phyloP scores from a whole-genome alignment of 2,329 filamentous ascomycete species.

The Xylaria sp. region DNA sequence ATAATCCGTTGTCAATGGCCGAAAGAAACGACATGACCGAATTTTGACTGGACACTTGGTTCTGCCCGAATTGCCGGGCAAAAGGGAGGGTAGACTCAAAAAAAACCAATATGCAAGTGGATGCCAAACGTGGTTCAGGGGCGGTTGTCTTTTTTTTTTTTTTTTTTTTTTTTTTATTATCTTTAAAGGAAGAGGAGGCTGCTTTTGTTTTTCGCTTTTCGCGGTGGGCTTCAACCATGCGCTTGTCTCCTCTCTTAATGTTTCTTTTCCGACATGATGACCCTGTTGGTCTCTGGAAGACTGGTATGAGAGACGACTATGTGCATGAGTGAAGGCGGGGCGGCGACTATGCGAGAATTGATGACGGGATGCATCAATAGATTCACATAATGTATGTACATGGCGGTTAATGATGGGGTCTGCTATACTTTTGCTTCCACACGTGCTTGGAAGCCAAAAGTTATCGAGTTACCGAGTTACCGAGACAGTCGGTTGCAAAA shows the following conservation, averaged over 20 bases:
- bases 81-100: conserved; percentile 13
- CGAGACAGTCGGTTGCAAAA: conserved; percentile 3
- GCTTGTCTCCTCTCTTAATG: conserved; percentile 13
- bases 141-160: neutral
- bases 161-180: conserved; percentile 2
- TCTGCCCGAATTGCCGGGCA: conserved; percentile 1
- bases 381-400: conserved; percentile 31
- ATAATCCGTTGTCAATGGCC: conserved; percentile 32
- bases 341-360: conserved; percentile 11
- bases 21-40: conserved; percentile 31
- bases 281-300: conserved; percentile 13
- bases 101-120: conserved; percentile 1
- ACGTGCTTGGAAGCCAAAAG: conserved; percentile 10
- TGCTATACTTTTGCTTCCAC: conserved; percentile 14
- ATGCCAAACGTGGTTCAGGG: neutral
- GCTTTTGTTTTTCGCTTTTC: conserved; percentile 14
- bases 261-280: conserved; percentile 12
- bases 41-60: conserved; percentile 19
- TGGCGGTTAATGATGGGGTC: conserved; percentile 18
- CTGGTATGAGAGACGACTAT: conserved; percentile 33
- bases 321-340: conserved; percentile 22
- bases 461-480: conserved; percentile 7
- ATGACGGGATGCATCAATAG: conserved; percentile 27
- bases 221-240: conserved; percentile 15
- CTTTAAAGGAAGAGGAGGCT: conserved; percentile 5